phyloP scores from a whole-genome alignment of 257 asterid species.

The Coffea canephora region DNA sequence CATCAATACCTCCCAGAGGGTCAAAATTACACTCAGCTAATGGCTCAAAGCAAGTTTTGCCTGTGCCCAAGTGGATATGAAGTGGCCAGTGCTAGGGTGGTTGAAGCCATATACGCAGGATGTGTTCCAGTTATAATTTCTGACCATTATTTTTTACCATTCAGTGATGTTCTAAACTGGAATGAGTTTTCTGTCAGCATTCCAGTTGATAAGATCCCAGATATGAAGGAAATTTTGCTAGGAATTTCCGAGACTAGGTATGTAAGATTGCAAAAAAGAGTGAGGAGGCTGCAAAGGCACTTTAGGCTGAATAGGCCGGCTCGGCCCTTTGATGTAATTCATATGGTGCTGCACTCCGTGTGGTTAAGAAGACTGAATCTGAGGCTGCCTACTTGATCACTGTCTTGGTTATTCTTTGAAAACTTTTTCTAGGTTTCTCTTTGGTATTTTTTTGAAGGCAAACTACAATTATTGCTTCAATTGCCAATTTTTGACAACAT shows the following conservation, averaged over 20 bases:
- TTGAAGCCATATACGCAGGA: constrained; percentile 58
- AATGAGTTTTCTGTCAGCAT: constrained; percentile 46
- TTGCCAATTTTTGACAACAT: background rate
- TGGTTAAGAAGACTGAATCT: constrained; percentile 72
- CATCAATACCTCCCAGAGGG: constrained; percentile 30
- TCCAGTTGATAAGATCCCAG: constrained; percentile 33
- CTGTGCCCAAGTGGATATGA: constrained; percentile 64
- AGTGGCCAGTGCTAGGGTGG: constrained; percentile 66
- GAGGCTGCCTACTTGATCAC: constrained; percentile 14
- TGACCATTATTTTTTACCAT: constrained; percentile 47
- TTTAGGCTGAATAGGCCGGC: constrained; percentile 59
- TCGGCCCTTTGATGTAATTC: constrained; percentile 52
- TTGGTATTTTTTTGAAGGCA: background rate
- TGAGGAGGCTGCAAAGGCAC: constrained; percentile 46
- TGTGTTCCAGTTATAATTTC: constrained; percentile 62
- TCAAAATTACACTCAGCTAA: constrained; percentile 37
- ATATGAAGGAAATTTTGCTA: constrained; percentile 41
- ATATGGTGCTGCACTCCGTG: constrained; percentile 59
- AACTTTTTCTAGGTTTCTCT: background rate
- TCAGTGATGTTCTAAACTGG: constrained; percentile 65
- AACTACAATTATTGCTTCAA: background rate
- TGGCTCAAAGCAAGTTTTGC: constrained; percentile 53
- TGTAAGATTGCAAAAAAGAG: constrained; percentile 29
- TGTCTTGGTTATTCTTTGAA: background rate
- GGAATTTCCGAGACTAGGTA: constrained; percentile 40